Evolutionary conservation across 2,329 filamentous ascomycete genomes (phyloP).

Genomic region (Chrysosphaeria jannelii): DNA sequence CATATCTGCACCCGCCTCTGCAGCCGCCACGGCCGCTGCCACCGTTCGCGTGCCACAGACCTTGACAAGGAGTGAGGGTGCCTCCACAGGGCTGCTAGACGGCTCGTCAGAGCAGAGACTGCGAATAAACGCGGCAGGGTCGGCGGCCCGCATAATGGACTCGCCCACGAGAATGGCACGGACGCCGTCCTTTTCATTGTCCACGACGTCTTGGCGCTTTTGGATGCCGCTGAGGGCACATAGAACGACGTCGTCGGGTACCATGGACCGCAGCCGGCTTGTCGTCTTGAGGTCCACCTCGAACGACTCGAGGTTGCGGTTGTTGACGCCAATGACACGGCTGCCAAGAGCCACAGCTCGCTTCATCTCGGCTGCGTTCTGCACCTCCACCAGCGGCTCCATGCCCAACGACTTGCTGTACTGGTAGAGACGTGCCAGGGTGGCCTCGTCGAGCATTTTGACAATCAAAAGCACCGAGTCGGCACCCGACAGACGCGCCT

Average conservation of each 20-base stretch:
- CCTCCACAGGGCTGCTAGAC: not conserved
- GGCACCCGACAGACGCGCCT: slow-evolving; percentile 58
- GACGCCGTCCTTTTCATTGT: slow-evolving; percentile 69
- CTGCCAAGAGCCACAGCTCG: slow-evolving; percentile 62
- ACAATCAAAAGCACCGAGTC: slow-evolving; percentile 85
- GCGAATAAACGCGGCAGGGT: slow-evolving; percentile 58
- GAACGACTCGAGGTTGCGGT: slow-evolving; percentile 85
- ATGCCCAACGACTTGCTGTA: slow-evolving; percentile 80
- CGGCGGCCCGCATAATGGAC: slow-evolving; percentile 70
- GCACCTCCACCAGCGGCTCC: slow-evolving; percentile 93
- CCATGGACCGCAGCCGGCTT: slow-evolving; percentile 59
- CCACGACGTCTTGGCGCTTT: slow-evolving; percentile 58
- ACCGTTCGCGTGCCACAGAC: slow-evolving; percentile 75
- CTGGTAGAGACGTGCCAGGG: slow-evolving; percentile 49
- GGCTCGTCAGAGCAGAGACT: slow-evolving; percentile 39
- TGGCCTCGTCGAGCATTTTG: slow-evolving; percentile 67
- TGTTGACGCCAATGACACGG: slow-evolving; percentile 89
- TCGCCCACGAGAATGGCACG: slow-evolving; percentile 86
- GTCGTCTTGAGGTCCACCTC: slow-evolving; percentile 89
- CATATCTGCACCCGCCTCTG: slow-evolving; percentile 68
- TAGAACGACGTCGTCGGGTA: slow-evolving; percentile 60
- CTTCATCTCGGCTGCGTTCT: slow-evolving; percentile 78
- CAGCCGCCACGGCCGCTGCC: slow-evolving; percentile 51
- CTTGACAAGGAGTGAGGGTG: slow-evolving; percentile 43
- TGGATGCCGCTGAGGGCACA: slow-evolving; percentile 89